Base-by-base conservation (phyloP, 805 yeast species). In the Nakazawaea molendinolei region DNA sequence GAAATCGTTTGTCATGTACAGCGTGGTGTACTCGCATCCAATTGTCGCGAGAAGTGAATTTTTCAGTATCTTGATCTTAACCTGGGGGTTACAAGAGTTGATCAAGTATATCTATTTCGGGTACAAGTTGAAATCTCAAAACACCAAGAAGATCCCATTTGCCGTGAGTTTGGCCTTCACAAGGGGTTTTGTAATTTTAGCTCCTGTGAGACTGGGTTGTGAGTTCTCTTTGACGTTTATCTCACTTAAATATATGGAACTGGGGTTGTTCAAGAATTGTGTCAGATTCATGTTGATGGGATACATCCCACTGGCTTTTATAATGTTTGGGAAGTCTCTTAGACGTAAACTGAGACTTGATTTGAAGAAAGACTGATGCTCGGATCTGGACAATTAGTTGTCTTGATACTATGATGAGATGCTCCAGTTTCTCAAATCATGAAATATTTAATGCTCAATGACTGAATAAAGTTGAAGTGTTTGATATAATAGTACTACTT, bases 111-210 rank as follows among this genome's bases (percentile, higher is more conserved):
- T 42, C 16, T 52, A 53, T 38, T 45, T 50, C 33, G 40, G 45
- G 15, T 53, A 51, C 44, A 53, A 52, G 31, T 51, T 53, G 29
- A 43, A 53, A 23, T 44, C 52, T 4, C 47, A 41, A 22, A 52
- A 51, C 10, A 44, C 40, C 5, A 10, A 9, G 16, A 33, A 24
- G 6, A 29, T 47, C 2, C 48, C 48, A 3, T 5, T 18, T 10
- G 36, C 44, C 42, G 29, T 48, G 9, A 26, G 39, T 55, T 30
- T 40, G 3, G 5, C 42, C 10, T 50, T 50, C 20, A 38, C 43
- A 14, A 18, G 46, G 8, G 20, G 40, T 2, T 45, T 42, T 30
- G 13, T 45, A 1, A 10, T 56, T 2, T 25, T 39, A 20, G 43
- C 43, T 15, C 60, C 60, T 1, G 21, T 49, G n/a, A 43, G 48